Base-by-base conservation (phyloP, 1,284 basidiomycete genomes). In the Phellinidium pouzarii region DNA sequence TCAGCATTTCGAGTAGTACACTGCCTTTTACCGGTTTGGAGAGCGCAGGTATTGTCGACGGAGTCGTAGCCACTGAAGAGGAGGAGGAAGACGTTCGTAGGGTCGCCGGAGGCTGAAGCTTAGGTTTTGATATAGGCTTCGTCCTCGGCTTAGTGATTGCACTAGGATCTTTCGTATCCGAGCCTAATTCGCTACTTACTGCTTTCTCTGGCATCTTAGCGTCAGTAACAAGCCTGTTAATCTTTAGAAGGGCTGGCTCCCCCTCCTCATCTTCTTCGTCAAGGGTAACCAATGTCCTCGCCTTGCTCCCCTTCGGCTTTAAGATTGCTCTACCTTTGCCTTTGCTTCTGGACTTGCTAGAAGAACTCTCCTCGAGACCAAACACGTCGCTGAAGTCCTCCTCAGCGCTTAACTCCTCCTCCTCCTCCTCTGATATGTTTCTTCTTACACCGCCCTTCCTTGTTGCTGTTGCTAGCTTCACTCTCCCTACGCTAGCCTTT, bases 361-460 rank as follows among this genome's bases (percentile, higher is more conserved):
- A 14, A 11, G 47, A 34, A n/a, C 34, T 36, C 34, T 40, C 34
- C 34, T 14, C 7, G 9, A 54, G 42, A 12, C 46, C 50, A 23
- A 56, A 56, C 4, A 56, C 54, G 20, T 52, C 50, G 36, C 50
- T 45, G 22, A 48, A 56, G 41, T 56, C 54, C 44, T 56, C 54
- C 17, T 52, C 54, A 14, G 48, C 50, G 6, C 45, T 36, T 17
- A 51, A 14, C 27, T 52, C 53, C 23, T 54, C 53, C n/a, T 50
- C 43, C 29, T 56, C 54, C 12, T 52, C 50, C 31, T 25, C 19
- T 11, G 45, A 31, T 8, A 23, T 12, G 25, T 23, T 38, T 25
- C 23, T 27, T 49, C 43, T 7, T 34, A 34, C 12, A 47, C 17
- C 38, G 3, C 25, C 31, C 19, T 27, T 26, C 22, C 22, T 31